phyloP scores from a whole-genome alignment of 805 yeast genomes.

The Starmera caribaea region DNA sequence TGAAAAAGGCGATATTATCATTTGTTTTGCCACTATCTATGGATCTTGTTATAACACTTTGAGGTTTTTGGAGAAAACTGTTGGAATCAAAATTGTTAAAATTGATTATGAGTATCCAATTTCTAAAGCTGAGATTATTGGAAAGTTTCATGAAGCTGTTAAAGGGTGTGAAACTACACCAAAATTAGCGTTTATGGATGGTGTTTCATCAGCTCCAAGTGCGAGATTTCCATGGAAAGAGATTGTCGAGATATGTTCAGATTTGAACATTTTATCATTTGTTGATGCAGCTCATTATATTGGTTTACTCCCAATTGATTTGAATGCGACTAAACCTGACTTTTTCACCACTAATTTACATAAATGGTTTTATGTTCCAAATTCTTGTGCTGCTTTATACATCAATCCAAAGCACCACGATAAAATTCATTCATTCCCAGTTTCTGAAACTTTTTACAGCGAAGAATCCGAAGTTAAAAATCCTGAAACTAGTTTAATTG shows the following conservation, averaged over 20 bases:
- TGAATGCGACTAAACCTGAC: constrained; percentile 41
- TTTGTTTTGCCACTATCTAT: constrained; percentile 41
- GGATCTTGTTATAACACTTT: constrained; percentile 46
- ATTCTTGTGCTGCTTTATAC: constrained; percentile 49
- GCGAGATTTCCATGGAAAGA: constrained; percentile 43
- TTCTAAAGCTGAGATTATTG: constrained; percentile 28
- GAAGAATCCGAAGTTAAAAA: neutral
- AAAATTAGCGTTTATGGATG: constrained; percentile 42
- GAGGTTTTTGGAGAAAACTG: constrained; percentile 24
- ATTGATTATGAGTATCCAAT: constrained; percentile 34
- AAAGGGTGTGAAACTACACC: constrained; percentile 16
- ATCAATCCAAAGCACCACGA: constrained; percentile 42
- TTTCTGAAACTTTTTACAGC: constrained; percentile 31
- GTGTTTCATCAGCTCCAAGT: constrained; percentile 57
- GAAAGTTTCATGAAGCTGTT: constrained; percentile 17
- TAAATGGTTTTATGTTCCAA: constrained; percentile 56
- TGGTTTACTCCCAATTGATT: constrained; percentile 25
- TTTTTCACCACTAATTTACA: constrained; percentile 54
- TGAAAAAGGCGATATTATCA: constrained; percentile 33
- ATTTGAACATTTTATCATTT: constrained; percentile 38
- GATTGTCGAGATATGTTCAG: constrained; percentile 33
- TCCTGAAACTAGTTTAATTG: constrained; percentile 2
- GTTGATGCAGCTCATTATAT: constrained; percentile 67
- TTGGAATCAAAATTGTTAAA: neutral
- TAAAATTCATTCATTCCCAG: constrained; percentile 44